A percentile compares a stretch with the other conserved stretches of the same genome.
Conservation (phyloP, 192 early-diverging fungal genomes). For the Rhizoclosmatium sp. region DNA sequence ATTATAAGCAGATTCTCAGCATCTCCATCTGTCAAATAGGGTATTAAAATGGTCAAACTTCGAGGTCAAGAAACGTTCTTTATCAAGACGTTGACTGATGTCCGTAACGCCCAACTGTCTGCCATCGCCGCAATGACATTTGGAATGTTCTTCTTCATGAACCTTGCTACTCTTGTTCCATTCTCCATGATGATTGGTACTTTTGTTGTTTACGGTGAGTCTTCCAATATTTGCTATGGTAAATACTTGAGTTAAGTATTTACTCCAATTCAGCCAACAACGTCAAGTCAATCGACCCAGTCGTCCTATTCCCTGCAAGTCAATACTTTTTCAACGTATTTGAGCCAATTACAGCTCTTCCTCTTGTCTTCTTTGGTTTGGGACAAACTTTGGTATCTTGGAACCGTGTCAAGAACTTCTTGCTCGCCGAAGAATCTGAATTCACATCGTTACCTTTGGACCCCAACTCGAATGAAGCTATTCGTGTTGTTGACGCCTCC, state of each 20-base stretch:
- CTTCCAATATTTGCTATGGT: background rate
- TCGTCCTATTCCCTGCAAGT: slow-evolving; percentile 69
- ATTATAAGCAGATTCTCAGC: background rate
- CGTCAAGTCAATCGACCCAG: slow-evolving; percentile 31
- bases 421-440: slow-evolving; percentile 61
- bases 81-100: background rate
- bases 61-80: slow-evolving; percentile 33
- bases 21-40: background rate
- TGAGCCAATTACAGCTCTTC: slow-evolving; percentile 57
- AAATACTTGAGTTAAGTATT: no score
- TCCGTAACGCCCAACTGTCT: background rate
- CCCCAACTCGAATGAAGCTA: slow-evolving; percentile 38
- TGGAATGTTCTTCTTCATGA: slow-evolving; percentile 4
- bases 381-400: background rate
- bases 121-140: background rate
- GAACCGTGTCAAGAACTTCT: slow-evolving; percentile 53
- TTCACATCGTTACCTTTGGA: background rate
- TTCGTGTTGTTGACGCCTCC: slow-evolving; percentile 58
- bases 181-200: slow-evolving; percentile 27
- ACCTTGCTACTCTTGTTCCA: background rate
- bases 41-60: slow-evolving; percentile 45
- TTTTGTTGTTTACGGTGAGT: slow-evolving; percentile 16
- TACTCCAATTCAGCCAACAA: background rate
- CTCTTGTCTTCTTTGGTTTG: slow-evolving; percentile 49
- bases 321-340: slow-evolving; percentile 63